Evolutionary conservation across 2,329 filamentous ascomycete genomes (phyloP), one percentile per base, ranked within the genome.

Genomic region (Botryotinia narcissicola): DNA sequence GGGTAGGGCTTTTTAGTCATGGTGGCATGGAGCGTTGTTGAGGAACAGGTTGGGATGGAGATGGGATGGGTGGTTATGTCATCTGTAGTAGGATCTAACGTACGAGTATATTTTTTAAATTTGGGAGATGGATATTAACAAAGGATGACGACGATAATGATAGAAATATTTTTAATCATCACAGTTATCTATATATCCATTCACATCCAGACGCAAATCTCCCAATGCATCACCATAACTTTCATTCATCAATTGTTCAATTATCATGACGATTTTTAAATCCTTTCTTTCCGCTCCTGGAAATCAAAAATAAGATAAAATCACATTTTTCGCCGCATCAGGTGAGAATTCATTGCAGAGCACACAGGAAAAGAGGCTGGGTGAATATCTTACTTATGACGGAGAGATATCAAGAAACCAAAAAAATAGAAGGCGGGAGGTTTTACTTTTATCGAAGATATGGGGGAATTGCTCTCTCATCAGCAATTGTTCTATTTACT

Each of bases 1-100:
- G 48, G 48, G 25, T 72, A 67, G 14, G 46, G 32, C 40, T 46
- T 71, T 10, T 64, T 40, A 14, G 44, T n/a, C 70, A 72, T 69
- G 8, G 20, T 67, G 61, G 37, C 8, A 16, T 10, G 60, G 7
- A 40, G 20, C 18, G 60, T 42, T 61, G 35, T 35, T 40, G 22
- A 35, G 59, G 37, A 25, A 40, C 32, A 3, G 22, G 35, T 14
- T 25, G 22, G 12, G 35, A 22, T 22, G 10, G 32, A 5, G 32
- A 25, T 22, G 10, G 25, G 48, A 4, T 42, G 8, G 3, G 7
- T 62, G 4, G 25, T 14, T 37, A 37, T 25, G 32, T 37, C 32
- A 61, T 61, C 18, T 25, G 59, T 25, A 25, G 32, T 61, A 10
- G 18, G 18, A 59, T 20, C 7, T 2, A 16, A 59, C 20, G 16